Conservation (phyloP, 2,329 filamentous ascomycete species). For the Pestalotiopsis sp. region DNA sequence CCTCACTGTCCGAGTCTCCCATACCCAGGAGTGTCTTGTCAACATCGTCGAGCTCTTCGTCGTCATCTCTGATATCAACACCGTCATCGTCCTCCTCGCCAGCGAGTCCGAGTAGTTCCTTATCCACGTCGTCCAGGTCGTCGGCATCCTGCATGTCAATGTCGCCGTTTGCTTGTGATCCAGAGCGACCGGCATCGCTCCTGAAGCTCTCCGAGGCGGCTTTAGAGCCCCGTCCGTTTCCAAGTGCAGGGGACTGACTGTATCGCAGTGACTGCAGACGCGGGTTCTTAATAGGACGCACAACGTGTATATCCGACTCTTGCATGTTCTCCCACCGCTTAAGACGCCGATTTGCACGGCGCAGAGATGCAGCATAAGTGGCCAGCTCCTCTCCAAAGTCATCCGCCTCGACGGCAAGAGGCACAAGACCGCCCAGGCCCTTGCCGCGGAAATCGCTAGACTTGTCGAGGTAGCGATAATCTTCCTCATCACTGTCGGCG, state of each 20-base stretch:
- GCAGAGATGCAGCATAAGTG: conserved; percentile 66
- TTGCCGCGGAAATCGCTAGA: conserved; percentile 53
- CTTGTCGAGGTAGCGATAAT: conserved; percentile 34
- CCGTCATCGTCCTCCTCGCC: conserved; percentile 45
- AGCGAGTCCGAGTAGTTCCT: conserved; percentile 51
- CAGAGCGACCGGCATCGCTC: conserved; percentile 2
- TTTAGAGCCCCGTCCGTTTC: conserved; percentile 25
- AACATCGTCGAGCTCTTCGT: conserved; percentile 40
- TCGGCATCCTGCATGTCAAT: conserved; percentile 49
- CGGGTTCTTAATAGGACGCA: conserved; percentile 48
- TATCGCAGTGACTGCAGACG: conserved; percentile 21
- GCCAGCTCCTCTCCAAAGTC: conserved; percentile 78
- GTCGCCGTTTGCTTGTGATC: conserved; percentile 41
- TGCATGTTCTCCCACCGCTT: conserved; percentile 65
- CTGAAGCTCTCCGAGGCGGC: conserved; percentile 16
- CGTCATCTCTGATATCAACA: conserved; percentile 41
- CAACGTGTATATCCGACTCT: conserved; percentile 47
- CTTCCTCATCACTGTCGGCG: conserved; percentile 66
- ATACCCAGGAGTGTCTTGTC: conserved; percentile 35
- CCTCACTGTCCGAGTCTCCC: conserved; percentile 14
- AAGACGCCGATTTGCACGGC: conserved; percentile 66
- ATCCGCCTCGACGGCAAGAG: conserved; percentile 63
- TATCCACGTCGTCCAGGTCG: conserved; percentile 57
- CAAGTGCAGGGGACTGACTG: conserved; percentile 29
- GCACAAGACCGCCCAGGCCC: conserved; percentile 66